phyloP scores from a whole-genome alignment of 208 protist species.

The Trichomonas gallinae region DNA sequence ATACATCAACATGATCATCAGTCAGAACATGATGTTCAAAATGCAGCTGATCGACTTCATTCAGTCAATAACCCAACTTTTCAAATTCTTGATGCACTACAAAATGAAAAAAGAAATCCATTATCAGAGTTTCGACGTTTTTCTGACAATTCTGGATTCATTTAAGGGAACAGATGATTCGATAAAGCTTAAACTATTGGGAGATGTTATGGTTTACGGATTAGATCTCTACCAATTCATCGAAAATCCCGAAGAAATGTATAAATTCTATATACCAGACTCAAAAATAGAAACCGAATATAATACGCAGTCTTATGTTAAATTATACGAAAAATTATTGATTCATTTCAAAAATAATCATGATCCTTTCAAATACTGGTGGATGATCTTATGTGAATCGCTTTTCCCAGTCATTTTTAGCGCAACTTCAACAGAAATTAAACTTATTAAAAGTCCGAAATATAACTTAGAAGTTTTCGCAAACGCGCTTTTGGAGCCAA shows the following conservation, averaged over 20 bases:
- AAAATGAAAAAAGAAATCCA: neutral
- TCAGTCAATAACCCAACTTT: neutral
- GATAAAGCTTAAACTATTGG: neutral
- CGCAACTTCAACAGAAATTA: neutral
- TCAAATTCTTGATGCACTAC: neutral
- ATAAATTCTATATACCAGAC: neutral
- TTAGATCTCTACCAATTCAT: neutral
- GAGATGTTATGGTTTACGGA: neutral
- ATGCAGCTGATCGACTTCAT: neutral
- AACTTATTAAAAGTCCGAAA: neutral
- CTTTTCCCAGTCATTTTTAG: neutral
- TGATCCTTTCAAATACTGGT: neutral
- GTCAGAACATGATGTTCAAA: neutral
- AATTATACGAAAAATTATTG: neutral
- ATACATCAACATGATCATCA: neutral
- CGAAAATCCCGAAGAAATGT: neutral
- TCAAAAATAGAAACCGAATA: neutral
- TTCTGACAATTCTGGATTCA: neutral
- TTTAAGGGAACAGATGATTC: neutral
- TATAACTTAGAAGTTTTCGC: neutral
- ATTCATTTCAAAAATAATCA: neutral
- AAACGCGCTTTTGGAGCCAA: neutral
- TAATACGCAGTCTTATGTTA: neutral
- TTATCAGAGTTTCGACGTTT: neutral
- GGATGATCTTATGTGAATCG: neutral